Evolutionary conservation across 2,329 filamentous ascomycete genomes (phyloP).

Genomic region (Aspergillus eucalypticola): DNA sequence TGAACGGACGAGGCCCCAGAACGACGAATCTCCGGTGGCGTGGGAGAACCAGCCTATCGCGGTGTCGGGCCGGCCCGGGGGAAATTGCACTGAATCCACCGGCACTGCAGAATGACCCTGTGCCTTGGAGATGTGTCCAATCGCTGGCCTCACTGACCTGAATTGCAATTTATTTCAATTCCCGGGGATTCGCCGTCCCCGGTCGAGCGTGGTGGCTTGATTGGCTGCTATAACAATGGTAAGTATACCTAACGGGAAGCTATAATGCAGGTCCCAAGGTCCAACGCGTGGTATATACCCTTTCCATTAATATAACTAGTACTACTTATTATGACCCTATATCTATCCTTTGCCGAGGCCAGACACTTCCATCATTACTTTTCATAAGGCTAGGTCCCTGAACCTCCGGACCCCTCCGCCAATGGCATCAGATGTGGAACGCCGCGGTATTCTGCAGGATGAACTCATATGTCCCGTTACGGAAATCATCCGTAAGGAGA

Average conservation of each 20-base stretch:
- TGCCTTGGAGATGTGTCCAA: background rate
- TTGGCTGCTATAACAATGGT: background rate
- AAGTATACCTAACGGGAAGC: background rate
- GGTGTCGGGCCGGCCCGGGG: background rate
- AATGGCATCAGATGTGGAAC: constrained; percentile 25
- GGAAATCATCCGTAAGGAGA: constrained; percentile 53
- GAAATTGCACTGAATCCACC: background rate
- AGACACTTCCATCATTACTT: background rate
- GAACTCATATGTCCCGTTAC: constrained; percentile 47
- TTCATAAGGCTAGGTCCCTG: background rate
- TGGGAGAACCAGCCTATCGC: background rate
- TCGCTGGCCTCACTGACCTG: background rate
- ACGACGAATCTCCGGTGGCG: background rate
- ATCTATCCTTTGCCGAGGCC: background rate
- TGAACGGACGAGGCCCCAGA: background rate
- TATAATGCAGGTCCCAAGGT: background rate
- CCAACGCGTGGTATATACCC: no score
- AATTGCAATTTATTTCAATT: background rate
- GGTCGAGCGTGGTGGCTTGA: background rate
- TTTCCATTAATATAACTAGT: no score
- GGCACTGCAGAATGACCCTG: background rate
- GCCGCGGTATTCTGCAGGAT: constrained; percentile 30
- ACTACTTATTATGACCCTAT: background rate
- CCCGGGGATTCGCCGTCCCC: background rate
- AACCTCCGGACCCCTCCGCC: background rate